A percentile compares a stretch with the other conserved stretches of the same genome.
phyloP scores from a whole-genome alignment of 148 eudicot species.

The Amaranthus cruentus region DNA sequence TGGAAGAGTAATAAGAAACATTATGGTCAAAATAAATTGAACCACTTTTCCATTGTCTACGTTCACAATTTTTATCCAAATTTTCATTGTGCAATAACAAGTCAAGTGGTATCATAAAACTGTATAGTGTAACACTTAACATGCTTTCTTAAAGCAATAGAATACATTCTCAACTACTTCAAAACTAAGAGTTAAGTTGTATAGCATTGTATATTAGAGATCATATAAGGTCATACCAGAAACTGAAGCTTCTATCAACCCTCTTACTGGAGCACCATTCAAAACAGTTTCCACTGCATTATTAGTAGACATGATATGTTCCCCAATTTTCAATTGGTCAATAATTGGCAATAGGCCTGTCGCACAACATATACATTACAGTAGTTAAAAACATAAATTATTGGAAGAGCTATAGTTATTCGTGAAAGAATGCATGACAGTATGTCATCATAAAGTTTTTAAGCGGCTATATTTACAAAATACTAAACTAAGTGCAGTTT shows the following conservation, averaged over 20 bases:
- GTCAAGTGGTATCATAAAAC: no score
- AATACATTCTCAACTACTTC: background rate
- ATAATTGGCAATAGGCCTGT: slow-evolving; percentile 84
- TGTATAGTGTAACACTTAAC: background rate
- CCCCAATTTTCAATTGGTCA: slow-evolving; percentile 48
- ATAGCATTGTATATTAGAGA: background rate
- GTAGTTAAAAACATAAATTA: background rate
- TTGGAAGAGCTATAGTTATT: slow-evolving; percentile 6
- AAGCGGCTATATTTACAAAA: background rate
- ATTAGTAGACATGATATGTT: slow-evolving; percentile 39
- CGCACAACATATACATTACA: background rate
- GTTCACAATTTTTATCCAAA: background rate
- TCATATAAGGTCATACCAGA: slow-evolving; percentile 42
- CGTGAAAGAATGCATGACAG: background rate
- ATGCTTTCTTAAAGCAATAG: background rate
- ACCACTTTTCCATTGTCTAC: background rate
- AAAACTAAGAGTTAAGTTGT: background rate
- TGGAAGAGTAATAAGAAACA: background rate
- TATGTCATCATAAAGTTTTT: background rate
- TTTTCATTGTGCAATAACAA: no score
- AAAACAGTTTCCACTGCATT: slow-evolving; percentile 36
- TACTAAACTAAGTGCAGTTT: background rate
- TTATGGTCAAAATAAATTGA: background rate
- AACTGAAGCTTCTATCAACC: slow-evolving; percentile 63
- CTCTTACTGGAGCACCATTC: slow-evolving; percentile 34